Conservation (phyloP, 495 filamentous ascomycete species). For the Durotheca rogersii region DNA sequence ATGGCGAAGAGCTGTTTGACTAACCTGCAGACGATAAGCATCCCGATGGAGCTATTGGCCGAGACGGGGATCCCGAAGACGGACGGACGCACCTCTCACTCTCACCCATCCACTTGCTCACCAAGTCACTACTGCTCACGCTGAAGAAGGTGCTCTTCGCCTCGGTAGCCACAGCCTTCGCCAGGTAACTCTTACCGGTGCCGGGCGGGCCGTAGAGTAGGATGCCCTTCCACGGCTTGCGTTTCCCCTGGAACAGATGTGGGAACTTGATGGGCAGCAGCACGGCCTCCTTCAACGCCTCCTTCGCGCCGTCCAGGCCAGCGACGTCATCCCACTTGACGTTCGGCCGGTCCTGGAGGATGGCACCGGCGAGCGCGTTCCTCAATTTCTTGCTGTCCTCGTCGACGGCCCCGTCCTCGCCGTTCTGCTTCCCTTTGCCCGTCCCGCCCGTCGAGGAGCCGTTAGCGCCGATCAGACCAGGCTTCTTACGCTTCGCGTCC, state of each 20-base stretch:
- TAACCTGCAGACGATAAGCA: constrained; percentile 55
- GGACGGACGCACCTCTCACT: constrained; percentile 92
- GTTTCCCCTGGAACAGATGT: constrained; percentile 92
- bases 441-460: constrained; percentile 71
- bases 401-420: constrained; percentile 60
- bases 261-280: constrained; percentile 98
- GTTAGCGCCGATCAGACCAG: constrained; percentile 82
- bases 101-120: constrained; percentile 99
- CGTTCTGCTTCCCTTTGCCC: constrained; percentile 53
- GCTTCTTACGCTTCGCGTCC: constrained; percentile 68
- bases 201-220: constrained; percentile 94
- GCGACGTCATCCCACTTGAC: constrained; percentile 97
- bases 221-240: constrained; percentile 98
- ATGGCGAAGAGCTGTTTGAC: constrained; percentile 98
- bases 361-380: constrained; percentile 86
- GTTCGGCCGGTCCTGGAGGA: constrained; percentile 91
- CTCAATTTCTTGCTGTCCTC: constrained; percentile 93
- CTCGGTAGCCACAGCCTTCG: constrained; percentile 96
- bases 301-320: constrained; percentile 92
- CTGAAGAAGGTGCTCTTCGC: constrained; percentile 99
- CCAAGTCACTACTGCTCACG: constrained; percentile 92
- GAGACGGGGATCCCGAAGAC: too few species aligned
- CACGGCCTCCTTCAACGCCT: constrained; percentile 96
- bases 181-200: constrained; percentile 94
- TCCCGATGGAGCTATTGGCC: too few species aligned